A percentile compares a stretch with the other conserved stretches of the same genome.
Conservation (phyloP, 441 rosid species). For the Erodium chrysanthum region DNA sequence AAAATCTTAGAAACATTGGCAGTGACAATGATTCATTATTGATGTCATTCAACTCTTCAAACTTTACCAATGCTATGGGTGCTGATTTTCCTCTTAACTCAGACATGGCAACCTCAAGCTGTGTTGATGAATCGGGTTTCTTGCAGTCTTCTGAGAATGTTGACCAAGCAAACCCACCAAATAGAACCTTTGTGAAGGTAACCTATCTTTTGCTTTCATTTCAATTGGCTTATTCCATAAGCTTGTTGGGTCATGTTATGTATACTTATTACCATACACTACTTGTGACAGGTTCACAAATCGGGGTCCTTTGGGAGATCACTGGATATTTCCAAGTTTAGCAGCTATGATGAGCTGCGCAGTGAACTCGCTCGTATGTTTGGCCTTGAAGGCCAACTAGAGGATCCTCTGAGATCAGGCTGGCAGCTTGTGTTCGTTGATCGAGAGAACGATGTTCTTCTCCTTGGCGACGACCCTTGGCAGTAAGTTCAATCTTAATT, state of each 20-base stretch:
- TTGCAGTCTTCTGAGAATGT: slow-evolving; percentile 62
- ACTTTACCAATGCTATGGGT: too few relatives aligned
- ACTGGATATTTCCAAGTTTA: slow-evolving; percentile 75
- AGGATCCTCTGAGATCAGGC: slow-evolving; percentile 99
- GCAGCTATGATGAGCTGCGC: slow-evolving; percentile 96
- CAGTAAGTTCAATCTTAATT: slow-evolving; percentile 33
- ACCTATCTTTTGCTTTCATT: not conserved
- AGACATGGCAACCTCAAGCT: slow-evolving; percentile 52
- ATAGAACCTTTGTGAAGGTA: too few relatives aligned
- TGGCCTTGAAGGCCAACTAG: slow-evolving; percentile 91
- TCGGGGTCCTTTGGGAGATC: slow-evolving; percentile 89
- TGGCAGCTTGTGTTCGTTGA: slow-evolving; percentile 99
- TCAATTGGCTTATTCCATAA: not conserved
- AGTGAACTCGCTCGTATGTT: slow-evolving; percentile 89
- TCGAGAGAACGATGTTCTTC: slow-evolving; percentile 98
- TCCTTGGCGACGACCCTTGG: slow-evolving; percentile 99
- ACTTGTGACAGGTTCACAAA: slow-evolving; percentile 32
- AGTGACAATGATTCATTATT: too few relatives aligned
- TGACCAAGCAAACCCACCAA: too few relatives aligned
- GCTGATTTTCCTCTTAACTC: slow-evolving; percentile 50
- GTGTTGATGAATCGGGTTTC: slow-evolving; percentile 40
- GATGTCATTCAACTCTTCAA: too few relatives aligned
- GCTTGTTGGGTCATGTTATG: slow-evolving; percentile 30
- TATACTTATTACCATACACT: slow-evolving; percentile 22
- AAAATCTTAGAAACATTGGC: too few relatives aligned